Base-by-base conservation (phyloP, 352 stramenopile genomes). In the Phytophthora rubi region DNA sequence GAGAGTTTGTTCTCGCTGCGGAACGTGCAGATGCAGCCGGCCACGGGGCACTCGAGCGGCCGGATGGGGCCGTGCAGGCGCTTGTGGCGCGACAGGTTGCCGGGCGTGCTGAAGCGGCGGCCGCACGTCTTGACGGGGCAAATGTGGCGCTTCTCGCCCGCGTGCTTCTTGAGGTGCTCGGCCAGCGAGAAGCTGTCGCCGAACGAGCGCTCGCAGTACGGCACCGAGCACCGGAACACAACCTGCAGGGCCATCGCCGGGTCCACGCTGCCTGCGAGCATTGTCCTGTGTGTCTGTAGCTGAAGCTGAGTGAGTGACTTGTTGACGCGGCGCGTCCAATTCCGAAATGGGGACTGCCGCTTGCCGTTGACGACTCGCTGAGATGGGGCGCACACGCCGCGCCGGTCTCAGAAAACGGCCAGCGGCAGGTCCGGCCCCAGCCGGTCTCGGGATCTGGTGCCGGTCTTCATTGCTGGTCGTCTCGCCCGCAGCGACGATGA, bases 11-110 rank as follows among this genome's bases (percentile, higher is more conserved):
- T 79, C 58, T 87, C 78, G 54, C 70, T 88, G 55, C 69, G 71
- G 56, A 90, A 90, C 12, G 71, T 76, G 57, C 82, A 86, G 59
- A 75, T 81, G 62, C 82, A 90, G 53, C 71, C 71, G 0, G 57
- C 56, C 4, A 86, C 78, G 23, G 82, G 77, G 49, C 82, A 90
- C 44, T 79, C 68, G 26, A 85, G 76, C 28, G 80, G 78, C 51
- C 78, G 81, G 59, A 87, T 75, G 30, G 75, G 77, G 0, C 79
- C 82, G 58, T 90, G 82, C 48, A 86, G 76, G 10, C 79, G 81
- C 68, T 88, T 88, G 68, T 90, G 80, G 23, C 82, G 80, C 53
- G 79, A 85, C 53, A 90, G 60, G 58, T 90, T 90, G 32, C 82
- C 82, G 2, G 80, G 74, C 13, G 82, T 90, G 33, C 73, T 87